phyloP scores from a whole-genome alignment of 768 basidiomycete species.

The Pleurotus citrinopileatus region DNA sequence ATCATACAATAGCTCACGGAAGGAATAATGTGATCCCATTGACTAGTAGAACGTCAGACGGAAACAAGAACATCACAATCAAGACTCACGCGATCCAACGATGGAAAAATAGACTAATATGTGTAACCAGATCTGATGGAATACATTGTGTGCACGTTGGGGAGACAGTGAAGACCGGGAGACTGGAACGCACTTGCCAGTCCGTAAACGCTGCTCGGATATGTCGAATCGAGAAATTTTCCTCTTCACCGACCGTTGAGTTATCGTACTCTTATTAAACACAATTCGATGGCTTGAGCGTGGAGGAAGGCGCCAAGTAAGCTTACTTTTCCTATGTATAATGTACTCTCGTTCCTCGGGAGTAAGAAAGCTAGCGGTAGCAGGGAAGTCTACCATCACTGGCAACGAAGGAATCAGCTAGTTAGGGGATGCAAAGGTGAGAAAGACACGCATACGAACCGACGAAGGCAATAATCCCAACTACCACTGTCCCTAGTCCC shows the following conservation, averaged over 20 bases:
- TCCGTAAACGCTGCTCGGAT: slow-evolving; percentile 51
- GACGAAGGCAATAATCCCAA: slow-evolving; percentile 51
- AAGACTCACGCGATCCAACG: slow-evolving; percentile 52
- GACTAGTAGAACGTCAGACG: background rate
- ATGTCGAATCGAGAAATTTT: slow-evolving; percentile 53
- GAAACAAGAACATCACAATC: background rate
- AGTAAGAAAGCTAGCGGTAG: slow-evolving; percentile 57
- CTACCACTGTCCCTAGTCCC: slow-evolving; percentile 57
- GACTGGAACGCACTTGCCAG: slow-evolving; percentile 51
- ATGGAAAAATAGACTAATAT: slow-evolving; percentile 59
- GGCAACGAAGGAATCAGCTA: no score
- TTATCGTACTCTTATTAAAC: slow-evolving; percentile 48
- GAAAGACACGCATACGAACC: no score
- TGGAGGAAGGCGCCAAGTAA: no score
- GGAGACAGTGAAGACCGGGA: background rate
- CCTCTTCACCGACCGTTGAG: no score
- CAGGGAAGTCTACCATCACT: slow-evolving; percentile 65
- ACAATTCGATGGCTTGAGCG: background rate
- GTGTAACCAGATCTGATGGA: slow-evolving; percentile 49
- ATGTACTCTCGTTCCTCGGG: slow-evolving; percentile 56
- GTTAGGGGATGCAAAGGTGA: background rate
- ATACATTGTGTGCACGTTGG: background rate
- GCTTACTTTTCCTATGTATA: slow-evolving; percentile 52
- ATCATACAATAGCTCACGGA: background rate
- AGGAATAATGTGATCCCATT: slow-evolving; percentile 4